Conservation (phyloP, 176 grass and related monocot species). For the Ananas comosus region DNA sequence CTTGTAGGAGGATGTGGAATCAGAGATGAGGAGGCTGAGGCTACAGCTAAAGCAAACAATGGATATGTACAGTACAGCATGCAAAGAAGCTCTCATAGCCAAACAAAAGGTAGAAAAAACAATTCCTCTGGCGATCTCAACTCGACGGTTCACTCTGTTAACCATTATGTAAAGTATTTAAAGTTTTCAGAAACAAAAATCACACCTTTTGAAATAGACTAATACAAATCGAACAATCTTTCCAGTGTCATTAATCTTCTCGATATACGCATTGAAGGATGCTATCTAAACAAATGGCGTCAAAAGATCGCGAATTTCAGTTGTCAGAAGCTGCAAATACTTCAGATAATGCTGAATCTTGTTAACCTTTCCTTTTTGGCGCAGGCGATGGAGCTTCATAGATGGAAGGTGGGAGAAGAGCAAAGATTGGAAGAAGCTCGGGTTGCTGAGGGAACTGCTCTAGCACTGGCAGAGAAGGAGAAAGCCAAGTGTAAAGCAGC, state of each 20-base stretch:
- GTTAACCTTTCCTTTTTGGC: background rate
- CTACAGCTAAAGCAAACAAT: conserved; percentile 88
- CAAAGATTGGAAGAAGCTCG: conserved; percentile 38
- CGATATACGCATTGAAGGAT: no score
- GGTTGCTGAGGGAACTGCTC: conserved; percentile 53
- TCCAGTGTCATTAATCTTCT: no score
- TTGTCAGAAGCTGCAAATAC: no score
- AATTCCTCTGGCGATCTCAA: background rate
- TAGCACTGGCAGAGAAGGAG: conserved; percentile 62
- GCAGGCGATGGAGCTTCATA: conserved; percentile 64
- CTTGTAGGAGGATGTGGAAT: conserved; percentile 75
- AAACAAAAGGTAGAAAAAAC: conserved; percentile 51
- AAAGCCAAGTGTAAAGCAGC: conserved; percentile 50
- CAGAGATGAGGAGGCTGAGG: conserved; percentile 74
- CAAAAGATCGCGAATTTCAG: no score
- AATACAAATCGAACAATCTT: no score
- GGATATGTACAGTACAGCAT: conserved; percentile 98
- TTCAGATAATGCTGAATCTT: no score
- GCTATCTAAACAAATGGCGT: no score
- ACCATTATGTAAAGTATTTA: background rate
- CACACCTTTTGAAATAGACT: no score
- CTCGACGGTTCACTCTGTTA: background rate
- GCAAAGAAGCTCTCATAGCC: conserved; percentile 62
- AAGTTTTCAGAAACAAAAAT: background rate
- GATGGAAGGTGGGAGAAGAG: conserved; percentile 59